Conservation (phyloP, 2,329 filamentous ascomycete species). For the Aciculosporium take region DNA sequence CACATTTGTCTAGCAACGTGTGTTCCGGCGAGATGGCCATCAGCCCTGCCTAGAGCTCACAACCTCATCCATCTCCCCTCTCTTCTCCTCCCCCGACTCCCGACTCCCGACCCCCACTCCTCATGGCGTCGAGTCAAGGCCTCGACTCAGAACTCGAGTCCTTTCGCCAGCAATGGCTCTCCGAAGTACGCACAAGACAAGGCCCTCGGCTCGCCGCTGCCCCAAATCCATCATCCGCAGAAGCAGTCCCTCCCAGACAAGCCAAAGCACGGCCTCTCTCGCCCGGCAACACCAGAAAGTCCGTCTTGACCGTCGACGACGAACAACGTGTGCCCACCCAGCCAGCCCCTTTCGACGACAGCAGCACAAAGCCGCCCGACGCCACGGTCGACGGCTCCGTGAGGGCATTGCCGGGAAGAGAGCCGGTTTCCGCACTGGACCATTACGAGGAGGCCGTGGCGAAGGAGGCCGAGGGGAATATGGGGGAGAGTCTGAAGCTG, state of each 20-base stretch:
- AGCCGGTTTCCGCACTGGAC: slow-evolving; percentile 68
- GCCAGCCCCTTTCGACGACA: slow-evolving; percentile 9
- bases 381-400: slow-evolving; percentile 9
- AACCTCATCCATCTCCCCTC: not conserved
- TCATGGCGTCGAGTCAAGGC: slow-evolving; percentile 3
- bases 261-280: not conserved
- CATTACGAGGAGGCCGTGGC: slow-evolving; percentile 88
- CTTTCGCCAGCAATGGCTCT: slow-evolving; percentile 74
- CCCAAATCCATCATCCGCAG: not conserved
- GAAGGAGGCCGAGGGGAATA: slow-evolving; percentile 68
- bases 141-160: slow-evolving; percentile 62
- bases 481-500: slow-evolving; percentile 76
- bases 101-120: not conserved
- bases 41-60: not conserved
- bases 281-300: not conserved
- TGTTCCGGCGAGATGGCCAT: too few species aligned
- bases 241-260: not conserved
- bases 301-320: slow-evolving; percentile 2
- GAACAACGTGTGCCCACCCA: slow-evolving; percentile 6
- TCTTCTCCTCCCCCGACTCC: not conserved
- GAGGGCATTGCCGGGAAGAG: slow-evolving; percentile 13
- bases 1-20: too few species aligned
- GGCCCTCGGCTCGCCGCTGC: slow-evolving; percentile 1
- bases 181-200: slow-evolving; percentile 48
- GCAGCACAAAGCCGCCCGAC: slow-evolving; percentile 4